Conservation (phyloP, 2,329 filamentous ascomycete species). For the Aspergillus eucalypticola region DNA sequence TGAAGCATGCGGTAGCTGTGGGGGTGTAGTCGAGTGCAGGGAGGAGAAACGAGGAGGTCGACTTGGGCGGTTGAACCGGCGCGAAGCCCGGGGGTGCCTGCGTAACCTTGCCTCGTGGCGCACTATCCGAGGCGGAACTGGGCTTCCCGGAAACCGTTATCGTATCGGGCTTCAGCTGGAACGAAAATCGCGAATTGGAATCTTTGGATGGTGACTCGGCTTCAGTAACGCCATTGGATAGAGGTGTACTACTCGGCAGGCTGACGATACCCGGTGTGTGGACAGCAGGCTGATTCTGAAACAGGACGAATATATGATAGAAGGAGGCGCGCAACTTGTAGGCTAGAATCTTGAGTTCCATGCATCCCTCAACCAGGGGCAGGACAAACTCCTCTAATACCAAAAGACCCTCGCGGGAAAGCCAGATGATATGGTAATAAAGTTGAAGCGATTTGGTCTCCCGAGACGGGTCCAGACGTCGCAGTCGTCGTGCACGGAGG, state of each 20-base stretch:
- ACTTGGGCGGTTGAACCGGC: slow-evolving; percentile 31
- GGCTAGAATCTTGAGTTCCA: slow-evolving; percentile 82
- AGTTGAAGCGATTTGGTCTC: slow-evolving; percentile 78
- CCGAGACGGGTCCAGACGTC: slow-evolving; percentile 75
- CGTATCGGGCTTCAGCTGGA: slow-evolving; percentile 19
- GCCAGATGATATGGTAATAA: slow-evolving; percentile 91
- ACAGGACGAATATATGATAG: slow-evolving; percentile 94
- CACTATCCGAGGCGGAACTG: neutral
- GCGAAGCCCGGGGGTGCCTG: slow-evolving; percentile 41
- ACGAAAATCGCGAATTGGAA: slow-evolving; percentile 20
- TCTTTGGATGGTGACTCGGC: slow-evolving; percentile 23
- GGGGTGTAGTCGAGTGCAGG: slow-evolving; percentile 79
- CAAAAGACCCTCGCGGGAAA: slow-evolving; percentile 84
- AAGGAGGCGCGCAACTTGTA: slow-evolving; percentile 93
- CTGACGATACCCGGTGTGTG: slow-evolving; percentile 58
- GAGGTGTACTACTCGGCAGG: slow-evolving; percentile 29
- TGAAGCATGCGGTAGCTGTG: slow-evolving; percentile 77
- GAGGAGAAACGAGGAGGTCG: slow-evolving; percentile 72
- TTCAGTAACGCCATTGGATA: slow-evolving; percentile 33
- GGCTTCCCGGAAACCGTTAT: slow-evolving; percentile 13
- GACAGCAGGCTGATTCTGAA: slow-evolving; percentile 85
- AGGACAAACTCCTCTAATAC: slow-evolving; percentile 85
- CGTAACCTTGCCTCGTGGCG: slow-evolving; percentile 12
- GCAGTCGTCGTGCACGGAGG: slow-evolving; percentile 77
- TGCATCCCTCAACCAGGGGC: slow-evolving; percentile 75